These are phyloP conservation scores for Podospora anserina DNA, from an alignment of 495 filamentous ascomycete genomes.

Conservation along the genomic window DNA sequence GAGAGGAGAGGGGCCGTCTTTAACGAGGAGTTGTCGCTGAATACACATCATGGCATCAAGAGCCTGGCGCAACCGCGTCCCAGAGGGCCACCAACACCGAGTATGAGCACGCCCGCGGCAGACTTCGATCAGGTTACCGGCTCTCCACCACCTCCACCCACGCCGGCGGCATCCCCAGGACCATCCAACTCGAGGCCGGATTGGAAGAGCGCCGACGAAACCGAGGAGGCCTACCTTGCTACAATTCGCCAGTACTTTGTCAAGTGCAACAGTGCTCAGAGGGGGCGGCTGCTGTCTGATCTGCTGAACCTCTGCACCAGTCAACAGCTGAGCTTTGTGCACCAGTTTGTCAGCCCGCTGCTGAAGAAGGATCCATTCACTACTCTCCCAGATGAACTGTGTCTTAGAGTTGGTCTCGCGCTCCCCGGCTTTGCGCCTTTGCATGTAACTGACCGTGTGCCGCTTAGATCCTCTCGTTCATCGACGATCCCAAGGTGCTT, in stretches of 20 bases:
- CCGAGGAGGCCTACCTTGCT: conserved; percentile 52
- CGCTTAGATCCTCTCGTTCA: conserved; percentile 77
- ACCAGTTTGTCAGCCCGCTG: conserved; percentile 84
- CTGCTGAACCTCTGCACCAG: conserved; percentile 89
- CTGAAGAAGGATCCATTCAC: conserved; percentile 95
- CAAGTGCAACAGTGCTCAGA: conserved; percentile 48
- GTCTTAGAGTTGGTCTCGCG: conserved; percentile 60
- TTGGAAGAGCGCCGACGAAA: conserved; percentile 51
- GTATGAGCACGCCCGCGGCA: conserved; percentile 55
- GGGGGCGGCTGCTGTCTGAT: conserved; percentile 68
- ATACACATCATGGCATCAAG: conserved; percentile 42
- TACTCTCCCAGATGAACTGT: conserved; percentile 85
- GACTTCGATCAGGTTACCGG: conserved; percentile 54
- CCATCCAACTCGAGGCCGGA: conserved; percentile 50
- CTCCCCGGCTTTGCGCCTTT: neutral
- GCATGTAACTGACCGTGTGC: conserved; percentile 1
- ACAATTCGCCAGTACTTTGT: conserved; percentile 51
- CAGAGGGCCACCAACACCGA: conserved; percentile 54
- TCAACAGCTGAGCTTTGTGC: conserved; percentile 90
- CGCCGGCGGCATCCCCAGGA: conserved; percentile 55
- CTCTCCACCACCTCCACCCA: conserved; percentile 55
- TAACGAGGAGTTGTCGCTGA: conserved; percentile 44
- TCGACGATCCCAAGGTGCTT: conserved; percentile 90
- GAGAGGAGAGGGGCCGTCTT: conserved; percentile 44
- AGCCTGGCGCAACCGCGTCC: conserved; percentile 42